Evolutionary conservation across 164 flowering plant genomes (phyloP).

Genomic region (Chimonanthus salicifolius): DNA sequence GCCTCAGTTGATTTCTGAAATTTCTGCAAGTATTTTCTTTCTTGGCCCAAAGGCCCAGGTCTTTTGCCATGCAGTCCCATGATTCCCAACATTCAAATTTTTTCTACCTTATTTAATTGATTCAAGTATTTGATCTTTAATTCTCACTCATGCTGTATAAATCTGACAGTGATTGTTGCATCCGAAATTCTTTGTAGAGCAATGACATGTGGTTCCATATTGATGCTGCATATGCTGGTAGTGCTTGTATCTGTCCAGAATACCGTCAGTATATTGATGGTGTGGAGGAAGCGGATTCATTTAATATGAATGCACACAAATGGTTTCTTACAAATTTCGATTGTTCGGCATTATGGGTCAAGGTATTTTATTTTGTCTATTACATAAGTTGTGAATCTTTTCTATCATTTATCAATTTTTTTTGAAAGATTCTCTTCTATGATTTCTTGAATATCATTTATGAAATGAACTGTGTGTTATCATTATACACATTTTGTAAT

Average conservation of each 20-base stretch:
- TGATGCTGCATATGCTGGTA: conserved; percentile 98
- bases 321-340: conserved; percentile 95
- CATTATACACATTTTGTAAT: no score
- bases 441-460: neutral
- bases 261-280: conserved; percentile 77
- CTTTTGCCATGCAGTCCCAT: no score
- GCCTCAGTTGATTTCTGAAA: neutral
- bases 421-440: neutral
- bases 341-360: conserved; percentile 86
- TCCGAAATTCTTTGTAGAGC: conserved; percentile 32
- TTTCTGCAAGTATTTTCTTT: no score
- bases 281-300: conserved; percentile 84
- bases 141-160: neutral
- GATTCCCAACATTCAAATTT: neutral
- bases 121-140: no score
- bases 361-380: conserved; percentile 38
- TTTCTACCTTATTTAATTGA: no score
- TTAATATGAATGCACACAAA: conserved; percentile 94
- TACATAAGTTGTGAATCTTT: neutral
- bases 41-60: neutral
- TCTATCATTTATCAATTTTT: neutral
- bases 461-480: neutral
- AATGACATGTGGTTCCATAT: conserved; percentile 81
- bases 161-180: neutral
- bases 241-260: conserved; percentile 95